Percentiles rank a stretch among this genome's conserved stretches.
Evolutionary conservation across 2,329 filamentous ascomycete genomes (phyloP).

Genomic region (Rutstroemia sp.): DNA sequence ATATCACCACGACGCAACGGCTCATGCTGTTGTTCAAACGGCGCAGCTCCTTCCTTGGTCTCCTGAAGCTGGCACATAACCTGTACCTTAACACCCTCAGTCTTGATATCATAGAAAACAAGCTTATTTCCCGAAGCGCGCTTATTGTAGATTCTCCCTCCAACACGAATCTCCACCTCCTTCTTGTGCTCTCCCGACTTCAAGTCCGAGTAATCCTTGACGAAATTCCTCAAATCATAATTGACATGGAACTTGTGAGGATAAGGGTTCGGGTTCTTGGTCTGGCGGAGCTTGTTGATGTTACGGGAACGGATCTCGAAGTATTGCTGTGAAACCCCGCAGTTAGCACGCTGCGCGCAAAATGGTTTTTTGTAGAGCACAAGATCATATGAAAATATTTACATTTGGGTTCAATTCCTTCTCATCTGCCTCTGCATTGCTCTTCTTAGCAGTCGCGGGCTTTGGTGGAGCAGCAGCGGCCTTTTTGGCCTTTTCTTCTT

Average conservation of each 20-base stretch:
- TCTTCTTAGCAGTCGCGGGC: constrained; percentile 51
- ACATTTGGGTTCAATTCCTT: constrained; percentile 73
- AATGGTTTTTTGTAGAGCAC: background rate
- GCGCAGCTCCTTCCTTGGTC: constrained; percentile 52
- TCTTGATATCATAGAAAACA: constrained; percentile 82
- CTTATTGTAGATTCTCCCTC: constrained; percentile 84
- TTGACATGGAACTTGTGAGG: constrained; percentile 89
- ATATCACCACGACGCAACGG: constrained; percentile 86
- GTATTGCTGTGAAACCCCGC: constrained; percentile 57
- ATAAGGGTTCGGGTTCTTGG: constrained; percentile 74
- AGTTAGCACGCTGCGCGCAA: constrained; percentile 11
- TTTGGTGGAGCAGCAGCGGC: constrained; percentile 58
- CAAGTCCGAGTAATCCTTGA: constrained; percentile 68
- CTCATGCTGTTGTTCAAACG: constrained; percentile 86
- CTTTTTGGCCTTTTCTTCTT: constrained; percentile 84
- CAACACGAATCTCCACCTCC: constrained; percentile 68
- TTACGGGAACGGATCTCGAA: constrained; percentile 89
- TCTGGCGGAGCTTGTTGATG: constrained; percentile 68
- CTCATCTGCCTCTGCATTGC: constrained; percentile 44
- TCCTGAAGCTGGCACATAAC: constrained; percentile 88
- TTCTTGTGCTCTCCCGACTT: constrained; percentile 81
- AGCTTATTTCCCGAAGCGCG: constrained; percentile 76
- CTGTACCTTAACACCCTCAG: constrained; percentile 72
- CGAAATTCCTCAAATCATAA: constrained; percentile 74
- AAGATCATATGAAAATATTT: constrained; percentile 26